Base-by-base conservation (phyloP, 169 alveolate species). In the Plasmodium falciparum region DNA sequence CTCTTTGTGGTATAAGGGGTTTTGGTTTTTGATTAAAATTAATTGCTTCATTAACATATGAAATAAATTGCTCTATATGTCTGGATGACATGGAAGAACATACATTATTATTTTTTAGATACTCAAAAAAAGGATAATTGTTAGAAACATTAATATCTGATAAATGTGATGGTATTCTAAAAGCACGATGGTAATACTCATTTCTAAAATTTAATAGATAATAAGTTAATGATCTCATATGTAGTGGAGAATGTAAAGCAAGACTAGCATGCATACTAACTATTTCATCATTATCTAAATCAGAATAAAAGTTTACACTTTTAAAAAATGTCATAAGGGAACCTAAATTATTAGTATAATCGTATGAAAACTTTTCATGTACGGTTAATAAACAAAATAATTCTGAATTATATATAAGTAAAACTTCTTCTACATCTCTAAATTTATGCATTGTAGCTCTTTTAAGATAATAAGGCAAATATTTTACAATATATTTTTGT, bases 251-350 rank as follows among this genome's bases (percentile, higher is more conserved):
- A 70, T 85, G 88, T 59, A 85, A 61, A 9, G 76, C 92, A 49
- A 85, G 72, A 63, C 71, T 47, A 9, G 76, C 47, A 56, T 85
- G 58, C 26, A 85, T 47, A 47, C 88, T 85, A 17, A 72, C 50
- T 1, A 85, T 0, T 47, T 85, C 92, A 47, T 85, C 92, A 85
- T 70, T 85, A 52, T 85, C 92, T 39, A 85, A 71, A 85, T 85
- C 92, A 22, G 92, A 43, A 61, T 85, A 85, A 59, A 43, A 71
- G 54, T 45, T 85, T 8, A 85, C 92, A 47, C 12, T 45, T 26
- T 71, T 47, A 85, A 85, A 85, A 71, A 6, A 52, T 15, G 88
- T 2, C 17, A 85, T 58, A 45, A 85, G 62, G 12, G 92, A 85
- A 29, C 92, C 92, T 45, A 3, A 4, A 71, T 85, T 29, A 3